A percentile compares a stretch with the other conserved stretches of the same genome.
phyloP scores from a whole-genome alignment of 176 grass and related monocot genomes.

The Bonia amplexicaulis region DNA sequence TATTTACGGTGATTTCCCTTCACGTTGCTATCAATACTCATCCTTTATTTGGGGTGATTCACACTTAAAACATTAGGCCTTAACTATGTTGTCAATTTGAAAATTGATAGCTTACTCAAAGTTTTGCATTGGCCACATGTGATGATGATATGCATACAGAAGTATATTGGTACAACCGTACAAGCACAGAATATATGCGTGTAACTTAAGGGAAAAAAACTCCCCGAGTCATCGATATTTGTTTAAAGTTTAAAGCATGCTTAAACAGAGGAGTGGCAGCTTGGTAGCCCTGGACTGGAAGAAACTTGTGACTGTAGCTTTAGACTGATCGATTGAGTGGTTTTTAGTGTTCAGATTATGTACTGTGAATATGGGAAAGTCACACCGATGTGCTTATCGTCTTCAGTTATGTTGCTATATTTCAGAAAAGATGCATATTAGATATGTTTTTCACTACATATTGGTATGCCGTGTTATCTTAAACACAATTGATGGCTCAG shows the following conservation, averaged over 20 bases:
- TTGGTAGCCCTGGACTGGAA: constrained; percentile 2
- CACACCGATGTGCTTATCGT: background rate
- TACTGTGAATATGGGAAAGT: background rate
- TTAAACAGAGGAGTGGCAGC: constrained; percentile 5
- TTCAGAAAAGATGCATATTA: constrained; percentile 6
- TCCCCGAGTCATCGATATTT: background rate
- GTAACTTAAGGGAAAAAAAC: background rate
- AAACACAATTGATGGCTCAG: constrained; percentile 18
- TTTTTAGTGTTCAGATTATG: constrained; percentile 27
- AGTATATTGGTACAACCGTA: background rate
- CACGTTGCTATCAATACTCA: background rate
- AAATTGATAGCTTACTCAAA: background rate
- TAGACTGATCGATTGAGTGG: constrained; percentile 17
- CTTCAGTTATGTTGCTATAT: constrained; percentile 4
- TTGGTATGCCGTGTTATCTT: background rate
- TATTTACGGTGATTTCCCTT: background rate
- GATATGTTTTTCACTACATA: constrained; percentile 18
- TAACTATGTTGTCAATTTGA: background rate
- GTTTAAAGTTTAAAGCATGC: background rate
- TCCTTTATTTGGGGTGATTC: background rate
- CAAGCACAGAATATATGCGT: background rate
- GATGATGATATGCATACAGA: constrained; percentile 14
- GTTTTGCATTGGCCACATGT: background rate
- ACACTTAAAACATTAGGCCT: background rate
- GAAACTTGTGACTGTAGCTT: background rate